phyloP scores from a whole-genome alignment of 2,329 filamentous ascomycete species.

The Trichoderma asperellum region DNA sequence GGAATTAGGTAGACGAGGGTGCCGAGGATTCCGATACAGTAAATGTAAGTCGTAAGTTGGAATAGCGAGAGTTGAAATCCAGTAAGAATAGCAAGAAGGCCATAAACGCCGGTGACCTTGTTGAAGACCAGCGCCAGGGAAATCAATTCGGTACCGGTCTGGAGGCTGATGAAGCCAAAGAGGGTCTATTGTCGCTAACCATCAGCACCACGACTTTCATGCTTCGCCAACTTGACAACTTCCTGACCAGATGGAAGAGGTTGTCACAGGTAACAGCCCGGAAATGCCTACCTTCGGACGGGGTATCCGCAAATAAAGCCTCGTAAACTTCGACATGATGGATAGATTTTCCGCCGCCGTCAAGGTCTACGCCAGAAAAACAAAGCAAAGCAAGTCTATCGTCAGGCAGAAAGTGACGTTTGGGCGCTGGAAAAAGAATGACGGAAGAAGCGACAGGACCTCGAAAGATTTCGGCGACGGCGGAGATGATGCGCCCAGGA shows the following conservation, averaged over 20 bases:
- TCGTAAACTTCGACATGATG: constrained; percentile 44
- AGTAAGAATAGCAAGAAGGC: constrained; percentile 84
- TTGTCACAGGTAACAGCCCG: background rate
- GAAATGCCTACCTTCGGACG: constrained; percentile 45
- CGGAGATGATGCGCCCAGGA: constrained; percentile 29
- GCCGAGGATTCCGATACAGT: constrained; percentile 74
- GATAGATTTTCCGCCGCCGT: background rate
- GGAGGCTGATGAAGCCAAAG: constrained; percentile 82
- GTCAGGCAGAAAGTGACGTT: background rate
- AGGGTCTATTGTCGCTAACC: constrained; percentile 64
- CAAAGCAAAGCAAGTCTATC: constrained; percentile 6
- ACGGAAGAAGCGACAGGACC: constrained; percentile 1
- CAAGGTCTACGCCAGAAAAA: constrained; percentile 4
- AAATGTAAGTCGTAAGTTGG: constrained; percentile 90
- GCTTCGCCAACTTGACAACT: background rate
- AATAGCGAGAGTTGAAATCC: constrained; percentile 81
- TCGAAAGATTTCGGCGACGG: constrained; percentile 26
- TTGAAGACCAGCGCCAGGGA: constrained; percentile 84
- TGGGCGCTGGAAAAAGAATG: background rate
- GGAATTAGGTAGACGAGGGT: constrained; percentile 72
- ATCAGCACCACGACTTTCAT: constrained; percentile 27
- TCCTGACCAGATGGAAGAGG: background rate
- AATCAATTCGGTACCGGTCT: constrained; percentile 84
- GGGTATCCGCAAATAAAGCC: constrained; percentile 45
- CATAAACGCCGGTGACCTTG: constrained; percentile 89